Percentiles rank a stretch among this genome's conserved stretches.
These are phyloP conservation scores for Pyrrhoderma noxium DNA, from an alignment of 1,284 basidiomycete species.

Conservation along the genomic window DNA sequence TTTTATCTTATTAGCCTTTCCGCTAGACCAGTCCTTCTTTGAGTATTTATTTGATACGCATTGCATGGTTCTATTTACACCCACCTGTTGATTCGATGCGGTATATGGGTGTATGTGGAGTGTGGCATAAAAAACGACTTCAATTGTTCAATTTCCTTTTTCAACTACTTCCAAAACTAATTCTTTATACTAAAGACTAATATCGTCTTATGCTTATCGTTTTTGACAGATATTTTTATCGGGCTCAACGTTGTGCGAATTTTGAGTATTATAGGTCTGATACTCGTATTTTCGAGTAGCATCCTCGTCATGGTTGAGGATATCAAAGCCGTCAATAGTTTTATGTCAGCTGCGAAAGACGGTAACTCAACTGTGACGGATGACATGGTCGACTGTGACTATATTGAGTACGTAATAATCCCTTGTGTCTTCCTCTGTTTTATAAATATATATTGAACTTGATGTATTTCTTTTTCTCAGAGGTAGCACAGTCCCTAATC, in stretches of 20 bases:
- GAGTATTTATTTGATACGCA: too few species aligned
- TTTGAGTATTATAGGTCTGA: constrained; percentile 72
- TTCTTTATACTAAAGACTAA: too few species aligned
- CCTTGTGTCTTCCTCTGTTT: background rate
- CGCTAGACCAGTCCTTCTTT: too few species aligned
- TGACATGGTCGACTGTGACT: constrained; percentile 52
- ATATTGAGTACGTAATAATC: constrained; percentile 53
- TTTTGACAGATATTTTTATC: constrained; percentile 58
- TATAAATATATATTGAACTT: background rate
- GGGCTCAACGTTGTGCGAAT: constrained; percentile 71
- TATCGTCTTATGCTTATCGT: background rate
- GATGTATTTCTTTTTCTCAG: constrained; percentile 30
- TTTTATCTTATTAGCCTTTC: background rate
- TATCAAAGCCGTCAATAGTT: constrained; percentile 66
- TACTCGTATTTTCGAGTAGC: constrained; percentile 75
- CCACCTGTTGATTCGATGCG: too few species aligned
- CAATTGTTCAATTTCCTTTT: too few species aligned
- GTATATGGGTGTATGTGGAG: too few species aligned
- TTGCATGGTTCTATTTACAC: too few species aligned
- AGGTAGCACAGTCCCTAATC: constrained; percentile 74
- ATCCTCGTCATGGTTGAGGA: constrained; percentile 76
- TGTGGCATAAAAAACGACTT: too few species aligned
- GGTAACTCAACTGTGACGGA: constrained; percentile 31
- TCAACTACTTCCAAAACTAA: too few species aligned
- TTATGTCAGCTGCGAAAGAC: constrained; percentile 37